These are phyloP conservation scores for Teunomyces lycoperdinae DNA, from an alignment of 805 yeast genomes.

Conservation along the genomic window DNA sequence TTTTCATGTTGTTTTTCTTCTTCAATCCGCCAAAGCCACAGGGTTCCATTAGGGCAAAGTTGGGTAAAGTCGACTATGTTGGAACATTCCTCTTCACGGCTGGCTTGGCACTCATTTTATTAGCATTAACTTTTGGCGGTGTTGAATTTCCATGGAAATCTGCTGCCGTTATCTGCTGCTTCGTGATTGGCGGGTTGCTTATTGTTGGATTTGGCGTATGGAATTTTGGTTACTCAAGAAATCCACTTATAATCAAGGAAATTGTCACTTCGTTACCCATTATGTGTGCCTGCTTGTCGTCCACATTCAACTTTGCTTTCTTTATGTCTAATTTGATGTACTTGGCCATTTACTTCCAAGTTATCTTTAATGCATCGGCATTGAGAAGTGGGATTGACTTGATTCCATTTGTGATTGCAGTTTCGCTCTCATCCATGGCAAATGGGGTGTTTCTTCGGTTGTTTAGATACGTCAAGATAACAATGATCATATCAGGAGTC, in stretches of 20 bases:
- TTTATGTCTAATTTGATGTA: constrained; percentile 38
- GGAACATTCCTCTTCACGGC: constrained; percentile 45
- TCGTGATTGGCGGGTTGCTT: constrained; percentile 45
- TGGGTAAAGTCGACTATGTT: constrained; percentile 45
- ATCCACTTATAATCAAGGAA: constrained; percentile 47
- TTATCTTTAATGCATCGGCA: constrained; percentile 31
- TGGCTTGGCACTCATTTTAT: constrained; percentile 43
- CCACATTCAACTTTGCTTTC: constrained; percentile 33
- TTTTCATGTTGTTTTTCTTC: constrained; percentile 33
- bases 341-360: constrained; percentile 39
- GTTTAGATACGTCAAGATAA: constrained; percentile 29
- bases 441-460: constrained; percentile 31
- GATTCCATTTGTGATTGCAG: constrained; percentile 33
- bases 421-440: constrained; percentile 28
- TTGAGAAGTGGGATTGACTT: constrained; percentile 38
- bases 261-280: constrained; percentile 38
- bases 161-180: constrained; percentile 48
- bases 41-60: constrained; percentile 36
- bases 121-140: constrained; percentile 58
- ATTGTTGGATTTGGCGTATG: constrained; percentile 34
- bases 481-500: constrained; percentile 28
- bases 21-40: constrained; percentile 48
- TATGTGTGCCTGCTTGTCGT: constrained; percentile 34
- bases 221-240: constrained; percentile 40
- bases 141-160: constrained; percentile 51